Evolutionary conservation across 1,139 yeast genomes (phyloP), one percentile per base, ranked within the genome.

Genomic region (Pichia terricola): DNA sequence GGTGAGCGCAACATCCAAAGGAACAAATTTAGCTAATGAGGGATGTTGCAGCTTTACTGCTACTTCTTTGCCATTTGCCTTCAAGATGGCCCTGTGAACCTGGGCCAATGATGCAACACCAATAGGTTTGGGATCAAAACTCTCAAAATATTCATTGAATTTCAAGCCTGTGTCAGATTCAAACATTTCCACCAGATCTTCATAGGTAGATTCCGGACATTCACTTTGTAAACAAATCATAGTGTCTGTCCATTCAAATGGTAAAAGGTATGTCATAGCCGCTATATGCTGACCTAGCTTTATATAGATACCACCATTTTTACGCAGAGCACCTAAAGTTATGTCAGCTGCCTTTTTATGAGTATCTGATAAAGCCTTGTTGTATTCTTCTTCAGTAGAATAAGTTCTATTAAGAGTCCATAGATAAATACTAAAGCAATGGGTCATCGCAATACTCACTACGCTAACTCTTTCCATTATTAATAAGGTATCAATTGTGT

Each of bases 31-130:
- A 43, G 79, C 75, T 42, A 91, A 68, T 5, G 88, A 74, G 0
- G 98, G 98, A 63, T 91, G 99, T 60, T 91, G 98, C 36, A 91
- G 75, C 59, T 94, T 91, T 27, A 91, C 95, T 0, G 98, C 98
- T 2, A 89, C 97, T 55, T 72, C 75, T 53, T 81, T 75, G 1
- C 87, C 88, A 4, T 69, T 73, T 3, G 63, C 66, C 46, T 68
- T 73, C 45, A 89, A 62, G 1, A 64, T 73, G 0, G 95, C 99
- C 38, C 71, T 67, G 63, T 91, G 98, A 8, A 91, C 99, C 59
- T 91, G 99, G 0, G 98, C 98, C 53, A 91, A 69, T 1, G 96
- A 86, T 0, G 98, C 98, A 11, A 88, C 95, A 1, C 98, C 99
- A 38, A 91, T 77, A 0, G 99, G 98, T 16, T 62, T 65, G 0